These are phyloP conservation scores for Adansonia madagascariensis DNA, from an alignment of 441 rosid genomes.

Conservation along the genomic window DNA sequence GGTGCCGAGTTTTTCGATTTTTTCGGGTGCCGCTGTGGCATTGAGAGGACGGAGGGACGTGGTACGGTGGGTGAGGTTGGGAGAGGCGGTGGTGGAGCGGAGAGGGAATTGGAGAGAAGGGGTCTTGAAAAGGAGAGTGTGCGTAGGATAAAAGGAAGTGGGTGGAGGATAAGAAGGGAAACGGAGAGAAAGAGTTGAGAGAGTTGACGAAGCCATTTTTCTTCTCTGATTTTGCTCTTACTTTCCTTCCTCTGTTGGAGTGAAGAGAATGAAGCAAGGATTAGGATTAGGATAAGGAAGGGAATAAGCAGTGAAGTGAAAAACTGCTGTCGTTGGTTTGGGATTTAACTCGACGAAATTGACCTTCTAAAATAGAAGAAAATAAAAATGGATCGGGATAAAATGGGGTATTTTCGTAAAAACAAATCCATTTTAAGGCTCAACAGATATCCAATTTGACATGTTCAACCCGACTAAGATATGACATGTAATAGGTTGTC, in stretches of 20 bases:
- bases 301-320: neutral
- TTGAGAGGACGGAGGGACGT: constrained; percentile 51
- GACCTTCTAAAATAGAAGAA: neutral
- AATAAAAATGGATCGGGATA: neutral
- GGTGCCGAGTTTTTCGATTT: constrained; percentile 68
- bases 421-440: no score
- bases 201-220: constrained; percentile 47
- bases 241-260: neutral
- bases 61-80: constrained; percentile 44
- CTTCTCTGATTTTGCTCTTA: neutral
- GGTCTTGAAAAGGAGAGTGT: constrained; percentile 33
- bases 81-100: constrained; percentile 25
- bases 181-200: constrained; percentile 42
- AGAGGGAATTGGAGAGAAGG: constrained; percentile 34
- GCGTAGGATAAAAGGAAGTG: constrained; percentile 29
- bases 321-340: neutral
- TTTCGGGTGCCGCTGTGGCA: constrained; percentile 73
- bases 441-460: no score
- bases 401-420: no score
- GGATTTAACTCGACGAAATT: neutral
- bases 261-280: neutral
- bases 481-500: no score
- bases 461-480: no score
- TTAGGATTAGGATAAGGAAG: neutral
- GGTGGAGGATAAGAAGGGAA: constrained; percentile 30